These are phyloP conservation scores for Saccharomycopsis schoenii DNA, from an alignment of 805 yeast genomes.

Conservation along the genomic window DNA sequence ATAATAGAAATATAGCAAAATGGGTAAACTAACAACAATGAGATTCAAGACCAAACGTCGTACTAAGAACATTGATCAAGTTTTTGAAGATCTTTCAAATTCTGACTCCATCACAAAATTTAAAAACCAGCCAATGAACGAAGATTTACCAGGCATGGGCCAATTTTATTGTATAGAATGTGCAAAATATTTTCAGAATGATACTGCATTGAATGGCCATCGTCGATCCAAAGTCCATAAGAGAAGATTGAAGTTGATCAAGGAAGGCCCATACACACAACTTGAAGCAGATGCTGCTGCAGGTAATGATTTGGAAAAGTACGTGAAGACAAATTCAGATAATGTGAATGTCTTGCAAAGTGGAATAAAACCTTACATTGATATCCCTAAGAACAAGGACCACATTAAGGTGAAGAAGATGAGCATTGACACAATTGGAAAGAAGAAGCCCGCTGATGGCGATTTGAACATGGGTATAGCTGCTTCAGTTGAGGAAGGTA, in stretches of 20 bases:
- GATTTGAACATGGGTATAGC: neutral
- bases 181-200: slow-evolving; percentile 82
- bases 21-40: slow-evolving; percentile 84
- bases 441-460: neutral
- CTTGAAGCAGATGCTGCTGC: slow-evolving; percentile 88
- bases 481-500: neutral
- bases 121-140: slow-evolving; percentile 80
- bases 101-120: slow-evolving; percentile 53
- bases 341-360: slow-evolving; percentile 2
- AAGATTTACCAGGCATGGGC: slow-evolving; percentile 86
- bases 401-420: slow-evolving; percentile 6
- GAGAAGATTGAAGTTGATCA: slow-evolving; percentile 70
- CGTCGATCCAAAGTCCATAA: slow-evolving; percentile 71
- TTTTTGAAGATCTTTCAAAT: slow-evolving; percentile 62
- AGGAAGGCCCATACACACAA: slow-evolving; percentile 73
- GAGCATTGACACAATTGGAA: neutral
- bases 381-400: slow-evolving; percentile 4
- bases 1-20: slow-evolving; percentile 21
- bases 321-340: slow-evolving; percentile 2
- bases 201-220: slow-evolving; percentile 63
- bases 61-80: slow-evolving; percentile 74
- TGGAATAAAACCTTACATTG: slow-evolving; percentile 2
- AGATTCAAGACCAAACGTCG: slow-evolving; percentile 86
- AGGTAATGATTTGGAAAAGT: slow-evolving; percentile 53
- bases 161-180: slow-evolving; percentile 93